Evolutionary conservation across 2,329 filamentous ascomycete genomes (phyloP), one percentile per base, ranked within the genome.

Genomic region (Phyllosticta capitalensis): DNA sequence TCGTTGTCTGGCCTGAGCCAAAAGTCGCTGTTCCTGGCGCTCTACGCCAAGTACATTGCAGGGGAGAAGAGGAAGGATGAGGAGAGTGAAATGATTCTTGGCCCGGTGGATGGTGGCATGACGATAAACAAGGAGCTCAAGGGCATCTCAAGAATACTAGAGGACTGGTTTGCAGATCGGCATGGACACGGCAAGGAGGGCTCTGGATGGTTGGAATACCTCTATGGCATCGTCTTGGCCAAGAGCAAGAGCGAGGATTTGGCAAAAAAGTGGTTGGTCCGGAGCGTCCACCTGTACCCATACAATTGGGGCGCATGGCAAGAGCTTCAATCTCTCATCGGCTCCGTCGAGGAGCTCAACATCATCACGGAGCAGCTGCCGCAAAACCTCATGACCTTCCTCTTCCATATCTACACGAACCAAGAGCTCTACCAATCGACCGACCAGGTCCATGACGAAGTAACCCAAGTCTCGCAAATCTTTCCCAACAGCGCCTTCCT

Each of bases 241-340:
- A 96, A 92, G 72, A 88, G 92, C 62, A 95, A 95, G 74, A 96
- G 94, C 67, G 91, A 95, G 65, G 81, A 86, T 52, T 81, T 88
- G 62, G 94, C 94, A 1, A 86, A 92, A 72, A 84, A 88, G 63
- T 96, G 89, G 81, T 80, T 99, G n/a, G 79, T 96, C 56, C 83
- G 85, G 63, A 96, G 92, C 68, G 89, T 96, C 9, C 89, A 95
- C 70, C 77, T 90, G 49, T 95, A 91, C 67, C 89, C 91, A 1
- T 96, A 92, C 82, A 96, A 97, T 69, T 99, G 94, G 94, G 90
- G 91, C 7, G 92, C 91, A 63, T 99, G 94, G 94, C 82, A 94
- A 61, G 94, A 99, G 75, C 83, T 99, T 72, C 89, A 89, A 3
- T 86, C 86, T 48, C 79, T 97, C 24, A 83, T 96, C 61, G 83